These are phyloP conservation scores for Gracilaria gracilis DNA, from an alignment of 23 red algal species.

Conservation along the genomic window DNA sequence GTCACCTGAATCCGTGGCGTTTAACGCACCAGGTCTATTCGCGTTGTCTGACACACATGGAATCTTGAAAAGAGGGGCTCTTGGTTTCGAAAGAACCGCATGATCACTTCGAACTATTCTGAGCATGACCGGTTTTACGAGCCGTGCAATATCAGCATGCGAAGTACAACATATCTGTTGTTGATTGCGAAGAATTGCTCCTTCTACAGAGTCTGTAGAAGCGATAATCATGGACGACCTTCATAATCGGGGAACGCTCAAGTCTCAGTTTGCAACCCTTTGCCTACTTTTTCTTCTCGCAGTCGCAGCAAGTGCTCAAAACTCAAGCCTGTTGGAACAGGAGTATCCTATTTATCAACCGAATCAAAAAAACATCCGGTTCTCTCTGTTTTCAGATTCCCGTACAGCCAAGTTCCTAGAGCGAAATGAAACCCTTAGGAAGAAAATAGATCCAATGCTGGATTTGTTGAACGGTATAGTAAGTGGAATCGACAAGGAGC, in stretches of 20 bases:
- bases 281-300: neutral
- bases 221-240: neutral
- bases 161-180: neutral
- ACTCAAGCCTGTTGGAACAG: neutral
- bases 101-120: neutral
- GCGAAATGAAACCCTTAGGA: neutral
- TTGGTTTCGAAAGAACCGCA: neutral
- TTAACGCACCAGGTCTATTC: neutral
- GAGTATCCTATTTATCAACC: neutral
- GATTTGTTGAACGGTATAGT: neutral
- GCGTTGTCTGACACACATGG: neutral
- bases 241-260: neutral
- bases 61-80: neutral
- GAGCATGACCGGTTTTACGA: neutral
- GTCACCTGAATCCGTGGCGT: neutral
- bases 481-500: neutral
- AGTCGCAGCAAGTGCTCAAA: neutral
- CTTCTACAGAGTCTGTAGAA: neutral
- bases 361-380: constrained; percentile 5
- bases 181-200: neutral
- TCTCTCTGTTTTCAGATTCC: neutral
- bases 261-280: neutral
- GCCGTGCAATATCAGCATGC: neutral
- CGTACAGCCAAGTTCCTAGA: neutral
- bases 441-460: constrained; percentile 8